These are phyloP conservation scores for Magnaporthales sp. DNA, from an alignment of 2,329 filamentous ascomycete species.

Conservation along the genomic window DNA sequence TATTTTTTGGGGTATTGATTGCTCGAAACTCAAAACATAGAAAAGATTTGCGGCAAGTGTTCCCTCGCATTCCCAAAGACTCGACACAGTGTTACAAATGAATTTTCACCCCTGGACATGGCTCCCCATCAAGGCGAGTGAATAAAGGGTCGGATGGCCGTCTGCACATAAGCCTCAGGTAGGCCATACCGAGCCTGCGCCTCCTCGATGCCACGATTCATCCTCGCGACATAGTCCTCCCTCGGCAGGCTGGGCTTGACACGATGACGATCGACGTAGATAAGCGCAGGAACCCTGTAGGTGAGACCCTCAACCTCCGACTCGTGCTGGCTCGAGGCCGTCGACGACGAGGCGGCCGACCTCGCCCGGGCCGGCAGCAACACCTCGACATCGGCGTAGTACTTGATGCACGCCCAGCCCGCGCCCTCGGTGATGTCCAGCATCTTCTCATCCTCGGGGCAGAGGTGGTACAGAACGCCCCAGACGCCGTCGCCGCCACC, in stretches of 20 bases:
- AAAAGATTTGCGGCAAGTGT: neutral
- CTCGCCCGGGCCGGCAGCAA: neutral
- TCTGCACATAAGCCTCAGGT: neutral
- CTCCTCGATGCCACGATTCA: neutral
- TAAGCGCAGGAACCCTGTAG: neutral
- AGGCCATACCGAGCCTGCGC: neutral
- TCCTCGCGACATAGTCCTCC: neutral
- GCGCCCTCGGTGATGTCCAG: conserved; percentile 55
- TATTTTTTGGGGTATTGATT: neutral
- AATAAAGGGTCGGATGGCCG: neutral
- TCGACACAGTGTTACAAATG: neutral
- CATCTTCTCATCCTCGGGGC: conserved; percentile 34
- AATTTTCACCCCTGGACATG: too few relatives aligned
- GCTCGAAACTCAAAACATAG: neutral
- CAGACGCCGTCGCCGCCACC: conserved; percentile 31
- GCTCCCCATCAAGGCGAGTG: neutral
- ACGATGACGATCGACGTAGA: neutral
- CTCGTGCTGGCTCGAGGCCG: neutral
- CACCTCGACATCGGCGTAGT: conserved; percentile 32
- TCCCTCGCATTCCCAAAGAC: neutral
- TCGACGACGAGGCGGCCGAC: neutral
- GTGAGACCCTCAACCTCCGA: neutral
- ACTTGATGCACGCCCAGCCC: conserved; percentile 50
- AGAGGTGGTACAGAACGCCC: conserved; percentile 45
- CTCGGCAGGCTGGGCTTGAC: neutral